Conservation (phyloP, 441 rosid genomes). For the Pelargonium exstipulatum region DNA sequence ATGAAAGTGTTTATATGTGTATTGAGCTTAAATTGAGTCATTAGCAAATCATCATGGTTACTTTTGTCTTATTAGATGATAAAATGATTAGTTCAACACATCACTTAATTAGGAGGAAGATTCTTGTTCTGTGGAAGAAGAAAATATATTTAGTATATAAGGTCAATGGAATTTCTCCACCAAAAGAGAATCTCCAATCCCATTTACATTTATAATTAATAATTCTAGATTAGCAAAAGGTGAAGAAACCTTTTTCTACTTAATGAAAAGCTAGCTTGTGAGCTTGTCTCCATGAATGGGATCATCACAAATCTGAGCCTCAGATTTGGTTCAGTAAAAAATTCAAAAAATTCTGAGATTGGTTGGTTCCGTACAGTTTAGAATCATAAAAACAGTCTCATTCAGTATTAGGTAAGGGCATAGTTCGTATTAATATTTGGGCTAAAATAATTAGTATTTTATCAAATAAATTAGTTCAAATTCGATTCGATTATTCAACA, state of each 20-base stretch:
- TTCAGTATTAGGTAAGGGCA: neutral
- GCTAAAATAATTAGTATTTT: too few relatives aligned
- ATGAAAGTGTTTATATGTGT: too few relatives aligned
- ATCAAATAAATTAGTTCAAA: too few relatives aligned
- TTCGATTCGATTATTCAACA: too few relatives aligned
- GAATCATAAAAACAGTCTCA: constrained; percentile 16
- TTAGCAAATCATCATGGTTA: constrained; percentile 22
- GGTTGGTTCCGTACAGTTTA: constrained; percentile 23
- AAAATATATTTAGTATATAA: neutral
- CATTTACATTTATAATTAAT: neutral
- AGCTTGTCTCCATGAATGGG: constrained; percentile 30
- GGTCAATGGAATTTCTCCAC: constrained; percentile 24
- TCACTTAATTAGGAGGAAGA: constrained; percentile 30
- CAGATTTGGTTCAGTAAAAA: constrained; percentile 3
- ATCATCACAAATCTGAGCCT: constrained; percentile 24
- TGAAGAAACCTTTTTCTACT: constrained; percentile 16
- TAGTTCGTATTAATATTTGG: too few relatives aligned
- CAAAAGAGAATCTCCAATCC: constrained; percentile 25
- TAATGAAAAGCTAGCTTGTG: constrained; percentile 22
- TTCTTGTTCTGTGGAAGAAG: constrained; percentile 18
- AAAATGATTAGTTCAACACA: constrained; percentile 25
- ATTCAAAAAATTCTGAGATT: constrained; percentile 13
- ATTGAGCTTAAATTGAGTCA: neutral
- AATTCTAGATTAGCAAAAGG: constrained; percentile 19
- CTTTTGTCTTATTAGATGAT: constrained; percentile 25